These are phyloP conservation scores for Pseudonitzschia multiseries DNA, from an alignment of 108 stramenopile genomes.

Conservation along the genomic window DNA sequence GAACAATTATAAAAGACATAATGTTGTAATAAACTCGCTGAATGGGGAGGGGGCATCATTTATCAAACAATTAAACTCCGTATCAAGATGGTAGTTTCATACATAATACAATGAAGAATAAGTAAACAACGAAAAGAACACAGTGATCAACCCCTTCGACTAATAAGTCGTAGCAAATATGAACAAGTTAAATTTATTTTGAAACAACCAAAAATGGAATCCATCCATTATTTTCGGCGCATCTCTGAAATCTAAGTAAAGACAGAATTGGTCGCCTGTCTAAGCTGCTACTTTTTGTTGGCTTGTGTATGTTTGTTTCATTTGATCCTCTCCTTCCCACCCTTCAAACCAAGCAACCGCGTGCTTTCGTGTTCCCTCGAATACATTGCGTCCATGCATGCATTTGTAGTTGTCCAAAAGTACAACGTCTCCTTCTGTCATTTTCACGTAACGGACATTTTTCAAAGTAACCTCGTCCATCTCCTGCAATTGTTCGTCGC, in stretches of 20 bases:
- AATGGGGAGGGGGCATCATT: too few species aligned
- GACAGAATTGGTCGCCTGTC: neutral
- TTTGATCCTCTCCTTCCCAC: slow-evolving; percentile 87
- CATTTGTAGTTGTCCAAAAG: slow-evolving; percentile 91
- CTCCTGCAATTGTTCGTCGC: slow-evolving; percentile 69
- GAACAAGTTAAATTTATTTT: too few species aligned
- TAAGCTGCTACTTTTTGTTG: neutral
- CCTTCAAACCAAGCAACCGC: slow-evolving; percentile 92
- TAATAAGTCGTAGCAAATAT: too few species aligned
- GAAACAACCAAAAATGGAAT: too few species aligned
- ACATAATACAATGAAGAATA: too few species aligned
- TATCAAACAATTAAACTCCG: too few species aligned
- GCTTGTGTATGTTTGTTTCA: slow-evolving; percentile 36
- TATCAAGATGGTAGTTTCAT: too few species aligned
- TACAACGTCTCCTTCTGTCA: slow-evolving; percentile 88
- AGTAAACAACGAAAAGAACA: too few species aligned
- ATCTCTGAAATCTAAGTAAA: neutral
- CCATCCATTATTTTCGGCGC: too few species aligned
- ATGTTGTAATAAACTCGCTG: too few species aligned
- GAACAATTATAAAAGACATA: too few species aligned
- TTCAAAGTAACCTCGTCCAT: slow-evolving; percentile 87
- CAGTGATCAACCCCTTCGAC: too few species aligned
- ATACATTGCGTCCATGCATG: slow-evolving; percentile 92
- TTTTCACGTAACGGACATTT: slow-evolving; percentile 81
- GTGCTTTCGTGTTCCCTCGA: slow-evolving; percentile 90